phyloP scores from a whole-genome alignment of 129 eudicot genomes.

The Daucus carota region DH1_v3.0 NC_030388.2:431001-431500 shows the following conservation, averaged over 20 bases:
- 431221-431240: background rate
- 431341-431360: too few species aligned
- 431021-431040: constrained; percentile 13
- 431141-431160: background rate
- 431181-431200: background rate
- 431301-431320: too few species aligned
- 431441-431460: too few species aligned
- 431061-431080: background rate
- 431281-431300: too few species aligned
- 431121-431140: background rate
- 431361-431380: too few species aligned
- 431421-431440: too few species aligned
- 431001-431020: background rate
- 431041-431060: background rate
- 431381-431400: too few species aligned
- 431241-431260: too few species aligned
- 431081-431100: constrained; percentile 11
- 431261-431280: too few species aligned
- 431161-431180: background rate
- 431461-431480: too few species aligned
- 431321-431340: too few species aligned
- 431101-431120: constrained; percentile 10
- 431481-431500: background rate
- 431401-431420: too few species aligned
- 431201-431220: background rate